Percentiles rank a stretch among this genome's conserved stretches.
phyloP scores from a whole-genome alignment of 345 rosid genomes.

The Pistacia integerrima region DNA sequence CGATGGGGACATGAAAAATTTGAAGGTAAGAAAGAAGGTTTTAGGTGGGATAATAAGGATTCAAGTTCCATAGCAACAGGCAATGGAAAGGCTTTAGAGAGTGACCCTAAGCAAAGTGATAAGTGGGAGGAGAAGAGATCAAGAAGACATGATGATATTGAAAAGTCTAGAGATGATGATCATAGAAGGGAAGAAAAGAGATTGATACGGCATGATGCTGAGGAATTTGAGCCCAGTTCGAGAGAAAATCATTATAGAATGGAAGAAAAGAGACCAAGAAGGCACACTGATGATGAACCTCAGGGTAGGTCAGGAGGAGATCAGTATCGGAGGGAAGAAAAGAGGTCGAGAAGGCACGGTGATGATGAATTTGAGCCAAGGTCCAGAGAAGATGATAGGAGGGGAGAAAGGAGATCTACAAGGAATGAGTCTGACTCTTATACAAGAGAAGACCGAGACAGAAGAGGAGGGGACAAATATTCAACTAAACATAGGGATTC shows the following conservation, averaged over 20 bases:
- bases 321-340: constrained; percentile 33
- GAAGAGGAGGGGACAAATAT: constrained; percentile 19
- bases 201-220: constrained; percentile 20
- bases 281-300: neutral
- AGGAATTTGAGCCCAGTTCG: constrained; percentile 26
- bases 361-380: constrained; percentile 27
- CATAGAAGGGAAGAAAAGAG: constrained; percentile 37
- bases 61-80: constrained; percentile 29
- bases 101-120: constrained; percentile 26
- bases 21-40: constrained; percentile 45
- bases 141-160: constrained; percentile 26
- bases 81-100: constrained; percentile 28
- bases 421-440: constrained; percentile 35
- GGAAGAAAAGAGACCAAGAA: constrained; percentile 46
- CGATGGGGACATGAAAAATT: constrained; percentile 77
- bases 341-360: constrained; percentile 39
- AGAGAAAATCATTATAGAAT: constrained; percentile 16
- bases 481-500: constrained; percentile 27
- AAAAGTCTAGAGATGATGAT: constrained; percentile 42
- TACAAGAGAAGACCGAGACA: constrained; percentile 34
- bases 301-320: constrained; percentile 37
- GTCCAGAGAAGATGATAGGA: constrained; percentile 33
- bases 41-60: constrained; percentile 24
- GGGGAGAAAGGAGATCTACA: constrained; percentile 33
- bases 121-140: constrained; percentile 37